Conservation (phyloP, 257 asterid species). For the Paulownia fortunei region DNA sequence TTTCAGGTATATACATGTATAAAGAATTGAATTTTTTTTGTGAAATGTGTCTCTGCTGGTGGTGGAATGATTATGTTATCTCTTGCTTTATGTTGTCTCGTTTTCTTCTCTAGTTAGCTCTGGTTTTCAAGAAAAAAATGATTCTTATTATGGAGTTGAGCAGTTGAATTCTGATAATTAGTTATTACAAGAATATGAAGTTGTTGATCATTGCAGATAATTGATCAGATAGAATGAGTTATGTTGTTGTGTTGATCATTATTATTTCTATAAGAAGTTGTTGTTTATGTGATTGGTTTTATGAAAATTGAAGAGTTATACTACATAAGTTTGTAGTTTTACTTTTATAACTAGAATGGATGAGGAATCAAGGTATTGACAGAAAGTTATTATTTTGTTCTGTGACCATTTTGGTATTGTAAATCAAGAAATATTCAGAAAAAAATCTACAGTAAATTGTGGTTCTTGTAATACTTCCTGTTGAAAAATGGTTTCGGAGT, state of each 20-base stretch:
- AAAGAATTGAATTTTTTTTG: background rate
- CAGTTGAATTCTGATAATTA: background rate
- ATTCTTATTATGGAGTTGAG: background rate
- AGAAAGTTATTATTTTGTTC: background rate
- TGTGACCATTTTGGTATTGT: slow-evolving; percentile 6
- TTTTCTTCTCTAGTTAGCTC: background rate
- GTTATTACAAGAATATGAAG: background rate
- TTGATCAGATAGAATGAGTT: slow-evolving; percentile 18
- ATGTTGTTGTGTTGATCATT: background rate
- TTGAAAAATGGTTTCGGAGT: background rate
- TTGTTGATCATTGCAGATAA: background rate
- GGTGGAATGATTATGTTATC: background rate
- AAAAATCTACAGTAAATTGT: background rate
- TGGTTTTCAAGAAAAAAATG: background rate
- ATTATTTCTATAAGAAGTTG: background rate
- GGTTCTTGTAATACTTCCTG: slow-evolving; percentile 10
- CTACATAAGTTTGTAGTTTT: background rate
- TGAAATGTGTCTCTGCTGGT: background rate
- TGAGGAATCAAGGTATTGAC: slow-evolving; percentile 1
- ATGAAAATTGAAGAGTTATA: background rate
- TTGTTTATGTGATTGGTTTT: background rate
- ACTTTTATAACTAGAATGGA: background rate
- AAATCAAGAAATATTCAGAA: background rate
- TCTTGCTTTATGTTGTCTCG: background rate
- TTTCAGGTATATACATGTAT: slow-evolving; percentile 61